Base-by-base conservation (phyloP, 768 basidiomycete genomes). In the Calocybe cyanea region DNA sequence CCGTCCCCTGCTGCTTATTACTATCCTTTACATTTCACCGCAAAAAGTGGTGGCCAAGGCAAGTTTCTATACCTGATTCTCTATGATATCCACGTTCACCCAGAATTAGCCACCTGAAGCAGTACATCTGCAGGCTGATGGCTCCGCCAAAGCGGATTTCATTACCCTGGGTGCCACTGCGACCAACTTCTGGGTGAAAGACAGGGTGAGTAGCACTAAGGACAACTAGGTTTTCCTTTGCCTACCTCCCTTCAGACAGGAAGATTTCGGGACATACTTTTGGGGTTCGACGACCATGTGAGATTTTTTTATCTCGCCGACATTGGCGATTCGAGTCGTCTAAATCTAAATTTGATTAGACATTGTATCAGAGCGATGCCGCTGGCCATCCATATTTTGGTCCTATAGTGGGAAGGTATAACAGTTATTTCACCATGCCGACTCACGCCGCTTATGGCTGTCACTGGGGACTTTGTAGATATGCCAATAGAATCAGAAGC, bases 151-250 rank as follows among this genome's bases (percentile, higher is more conserved):
- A 40, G 73, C 73, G 19, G 57, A 64, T 11, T 72, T 75, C 51
- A 70, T 77, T n/a, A 56, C 69, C 15, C 62, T 62, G 32, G 75
- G 75, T 9, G 73, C 76, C 24, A 71, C 65, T 5, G 38, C 67
- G 0, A 75, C 71, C 4, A 70, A 72, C 48, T 64, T 76, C 17
- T 75, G 68, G 67, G 72, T 73, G 1, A 68, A 73, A 46, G 75
- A 78, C 59, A 73, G 70, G 56, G 68, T 63, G 18, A 18, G 48
- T 54, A 23, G 21, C 17, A 7, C 41, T 11, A 25, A 25, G 20
- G 31, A n/a, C 31, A 8, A 8, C 31, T 32, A n/a, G n/a, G n/a
- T n/a, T 32, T 32, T 32, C 8, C 31, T 8, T 32, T 32, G 31
- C 31, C n/a, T 9, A 7, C 46, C 15, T 7, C 34, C 35, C 8